phyloP scores from a whole-genome alignment of 306 rosid genomes.

The Amphicarpaea edgeworthii region DNA sequence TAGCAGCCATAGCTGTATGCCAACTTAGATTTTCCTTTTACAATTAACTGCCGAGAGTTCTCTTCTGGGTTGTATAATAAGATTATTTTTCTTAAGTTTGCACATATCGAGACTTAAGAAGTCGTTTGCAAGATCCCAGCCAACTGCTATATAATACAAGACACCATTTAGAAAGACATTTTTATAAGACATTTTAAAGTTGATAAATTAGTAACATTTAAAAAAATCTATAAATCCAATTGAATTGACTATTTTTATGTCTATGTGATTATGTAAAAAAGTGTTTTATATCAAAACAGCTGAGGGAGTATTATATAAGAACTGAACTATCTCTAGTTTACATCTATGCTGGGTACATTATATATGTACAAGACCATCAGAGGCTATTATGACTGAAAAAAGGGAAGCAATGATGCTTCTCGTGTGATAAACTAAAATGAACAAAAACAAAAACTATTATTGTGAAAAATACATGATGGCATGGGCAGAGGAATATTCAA shows the following conservation, averaged over 20 bases:
- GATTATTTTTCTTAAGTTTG: neutral
- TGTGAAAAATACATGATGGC: constrained; percentile 34
- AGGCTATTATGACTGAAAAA: constrained; percentile 10
- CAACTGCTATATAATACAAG: neutral
- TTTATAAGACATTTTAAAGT: too few relatives aligned
- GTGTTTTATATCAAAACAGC: too few relatives aligned
- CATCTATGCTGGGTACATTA: constrained; percentile 21
- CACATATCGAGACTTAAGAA: neutral
- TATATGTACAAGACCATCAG: constrained; percentile 45
- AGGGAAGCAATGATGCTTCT: constrained; percentile 43
- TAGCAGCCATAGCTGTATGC: neutral
- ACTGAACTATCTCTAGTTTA: constrained; percentile 8
- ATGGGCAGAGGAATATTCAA: constrained; percentile 50
- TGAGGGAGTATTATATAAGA: neutral
- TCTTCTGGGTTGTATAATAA: neutral
- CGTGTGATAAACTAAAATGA: constrained; percentile 2
- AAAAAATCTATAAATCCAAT: too few relatives aligned
- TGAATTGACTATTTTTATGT: too few relatives aligned
- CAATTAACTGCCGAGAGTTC: neutral
- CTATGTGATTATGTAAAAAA: too few relatives aligned
- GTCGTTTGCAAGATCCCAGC: neutral
- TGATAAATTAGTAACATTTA: too few relatives aligned
- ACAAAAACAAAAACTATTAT: constrained; percentile 5
- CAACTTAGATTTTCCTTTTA: neutral
- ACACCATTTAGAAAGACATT: too few relatives aligned